These are phyloP conservation scores for Aspergillus saccharolyticus DNA, from an alignment of 495 filamentous ascomycete species.

Conservation along the genomic window DNA sequence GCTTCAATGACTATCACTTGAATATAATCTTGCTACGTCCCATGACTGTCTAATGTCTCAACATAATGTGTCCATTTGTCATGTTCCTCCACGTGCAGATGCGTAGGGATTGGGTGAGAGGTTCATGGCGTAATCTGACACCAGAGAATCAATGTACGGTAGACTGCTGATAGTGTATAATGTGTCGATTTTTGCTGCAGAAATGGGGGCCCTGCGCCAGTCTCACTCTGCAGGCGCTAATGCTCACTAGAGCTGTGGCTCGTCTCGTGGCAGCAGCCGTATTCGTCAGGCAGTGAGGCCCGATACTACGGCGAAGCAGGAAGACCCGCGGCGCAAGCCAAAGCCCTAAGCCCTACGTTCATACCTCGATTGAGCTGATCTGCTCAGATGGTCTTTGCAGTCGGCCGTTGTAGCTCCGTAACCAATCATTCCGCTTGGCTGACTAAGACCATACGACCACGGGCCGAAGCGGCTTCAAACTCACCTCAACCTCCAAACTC, in stretches of 20 bases:
- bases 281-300: not conserved
- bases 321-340: not conserved
- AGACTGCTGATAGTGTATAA: conserved; percentile 13
- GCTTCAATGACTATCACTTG: conserved; percentile 22
- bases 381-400: conserved; percentile 18
- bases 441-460: conserved; percentile 32
- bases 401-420: conserved; percentile 22
- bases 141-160: conserved; percentile 16
- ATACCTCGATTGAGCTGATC: conserved; percentile 19
- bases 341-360: conserved; percentile 30
- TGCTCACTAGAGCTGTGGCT: conserved; percentile 1
- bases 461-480: conserved; percentile 47
- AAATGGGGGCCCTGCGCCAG: conserved; percentile 9
- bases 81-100: conserved; percentile 1
- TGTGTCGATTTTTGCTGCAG: conserved; percentile 7
- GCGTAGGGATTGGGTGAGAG: not conserved
- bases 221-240: not conserved
- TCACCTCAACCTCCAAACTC: conserved; percentile 43
- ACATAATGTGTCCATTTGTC: conserved; percentile 1
- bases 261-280: not conserved
- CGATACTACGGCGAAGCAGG: not conserved
- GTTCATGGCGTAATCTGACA: conserved; percentile 11
- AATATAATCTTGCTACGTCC: not conserved
- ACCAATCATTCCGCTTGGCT: conserved; percentile 32
- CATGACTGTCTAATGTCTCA: not conserved